Base-by-base conservation (phyloP, 1,284 basidiomycete genomes). In the Cryptococcus amylolentus region DNA sequence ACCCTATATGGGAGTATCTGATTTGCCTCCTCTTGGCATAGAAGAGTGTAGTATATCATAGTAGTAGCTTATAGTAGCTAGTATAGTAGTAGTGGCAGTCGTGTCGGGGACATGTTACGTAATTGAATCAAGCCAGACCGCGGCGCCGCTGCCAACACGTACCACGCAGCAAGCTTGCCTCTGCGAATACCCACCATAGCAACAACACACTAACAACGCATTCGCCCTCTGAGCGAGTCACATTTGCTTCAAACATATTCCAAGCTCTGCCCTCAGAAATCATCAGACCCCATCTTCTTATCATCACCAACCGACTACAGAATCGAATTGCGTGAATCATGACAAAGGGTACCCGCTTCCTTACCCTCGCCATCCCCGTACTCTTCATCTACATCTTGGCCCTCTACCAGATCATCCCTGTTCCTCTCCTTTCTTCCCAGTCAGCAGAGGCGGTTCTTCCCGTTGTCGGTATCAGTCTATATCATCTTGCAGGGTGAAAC, bases 301-400 rank as follows among this genome's bases (percentile, higher is more conserved):
- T 69, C 58, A 1, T 66, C 67, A 51, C 70, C 65, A 13, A 71
- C 70, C 65, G 9, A 71, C 40, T 64, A 61, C 31, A 35, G 10
- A 35, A 35, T 35, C 31, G 10, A 35, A 35, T 35, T 10, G 31
- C 31, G 31, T 35, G 7, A 35, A 67, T 50, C 47, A 87, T 87
- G 85, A 81, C 84, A 41, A 81, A 84, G 55, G 84, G 81, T 54
- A 82, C 81, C 35, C 81, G 82, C 56, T 80, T 85, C 58, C 77
- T 80, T 10, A 62, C 77, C n/a, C 54, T 81, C 40, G 76, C 80
- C 28, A 66, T 80, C 8, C 70, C 84, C 39, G 64, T 80, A 52
- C 65, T 78, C 18, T 51, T 79, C n/a, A 52, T 82, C 54, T 87
- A 87, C 76, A 49, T 84, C 51, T 79, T 86, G 56, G 78, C 81